phyloP scores from a whole-genome alignment of 176 grass and related monocot species.

The Phyllostachys edulis region DNA sequence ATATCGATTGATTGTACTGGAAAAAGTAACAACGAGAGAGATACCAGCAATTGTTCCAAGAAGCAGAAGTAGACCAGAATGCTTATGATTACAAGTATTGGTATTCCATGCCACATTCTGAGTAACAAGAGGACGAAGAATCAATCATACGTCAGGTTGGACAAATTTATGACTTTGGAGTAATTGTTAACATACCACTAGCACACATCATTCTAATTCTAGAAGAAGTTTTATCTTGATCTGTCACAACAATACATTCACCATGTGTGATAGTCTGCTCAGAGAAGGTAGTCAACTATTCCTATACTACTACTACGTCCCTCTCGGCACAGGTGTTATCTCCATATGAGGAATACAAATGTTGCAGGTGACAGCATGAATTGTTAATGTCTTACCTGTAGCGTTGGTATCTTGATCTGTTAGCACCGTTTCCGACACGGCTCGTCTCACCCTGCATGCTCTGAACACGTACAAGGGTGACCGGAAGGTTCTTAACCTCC shows the following conservation, averaged over 20 bases:
- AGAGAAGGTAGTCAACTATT: neutral
- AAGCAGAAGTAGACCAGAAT: conserved; percentile 95
- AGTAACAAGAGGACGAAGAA: conserved; percentile 17
- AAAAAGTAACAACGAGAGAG: neutral
- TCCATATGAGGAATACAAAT: neutral
- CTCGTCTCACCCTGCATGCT: conserved; percentile 4
- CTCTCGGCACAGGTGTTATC: conserved; percentile 2
- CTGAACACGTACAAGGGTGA: conserved; percentile 69
- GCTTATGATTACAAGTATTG: conserved; percentile 72
- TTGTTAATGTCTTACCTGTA: conserved; percentile 37
- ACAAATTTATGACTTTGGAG: neutral
- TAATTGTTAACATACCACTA: neutral
- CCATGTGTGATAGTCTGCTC: neutral
- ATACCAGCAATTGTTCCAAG: conserved; percentile 87
- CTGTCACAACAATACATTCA: neutral
- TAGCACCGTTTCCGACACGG: neutral
- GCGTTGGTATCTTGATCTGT: conserved; percentile 10
- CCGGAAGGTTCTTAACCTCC: conserved; percentile 83
- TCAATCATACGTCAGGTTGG: neutral
- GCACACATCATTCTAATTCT: neutral
- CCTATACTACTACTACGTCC: neutral
- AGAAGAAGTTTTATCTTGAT: neutral
- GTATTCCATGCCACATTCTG: conserved; percentile 78
- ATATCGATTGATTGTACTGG: neutral
- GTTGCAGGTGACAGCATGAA: neutral